phyloP scores from a whole-genome alignment of 139 green algal genomes.

The Ulvella scutata region DNA sequence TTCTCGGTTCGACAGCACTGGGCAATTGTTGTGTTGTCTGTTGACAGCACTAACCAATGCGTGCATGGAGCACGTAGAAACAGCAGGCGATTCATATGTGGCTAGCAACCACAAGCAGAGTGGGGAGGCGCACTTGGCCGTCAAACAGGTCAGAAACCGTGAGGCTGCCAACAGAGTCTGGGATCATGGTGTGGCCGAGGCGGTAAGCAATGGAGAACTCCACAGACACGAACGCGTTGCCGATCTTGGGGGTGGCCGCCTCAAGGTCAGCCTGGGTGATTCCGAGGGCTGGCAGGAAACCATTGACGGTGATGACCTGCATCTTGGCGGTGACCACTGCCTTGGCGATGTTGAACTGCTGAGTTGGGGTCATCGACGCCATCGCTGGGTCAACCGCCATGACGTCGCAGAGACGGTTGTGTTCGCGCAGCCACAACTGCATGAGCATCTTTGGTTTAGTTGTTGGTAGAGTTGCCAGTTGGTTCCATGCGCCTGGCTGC shows the following conservation, averaged over 20 bases:
- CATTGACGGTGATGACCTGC: background rate
- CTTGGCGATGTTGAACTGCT: background rate
- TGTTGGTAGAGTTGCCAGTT: too few species aligned
- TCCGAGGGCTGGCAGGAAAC: background rate
- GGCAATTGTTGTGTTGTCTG: too few species aligned
- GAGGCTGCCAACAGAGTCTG: background rate
- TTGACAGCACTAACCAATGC: too few species aligned
- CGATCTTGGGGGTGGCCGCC: background rate
- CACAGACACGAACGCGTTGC: background rate
- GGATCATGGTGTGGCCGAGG: background rate
- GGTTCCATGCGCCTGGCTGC: too few species aligned
- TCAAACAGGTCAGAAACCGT: background rate
- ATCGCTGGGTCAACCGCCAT: background rate
- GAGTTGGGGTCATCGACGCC: background rate
- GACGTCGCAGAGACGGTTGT: background rate
- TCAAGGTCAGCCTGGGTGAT: background rate
- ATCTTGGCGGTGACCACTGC: background rate
- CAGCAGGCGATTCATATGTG: too few species aligned
- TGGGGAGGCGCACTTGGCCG: background rate
- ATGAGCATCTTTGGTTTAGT: too few species aligned
- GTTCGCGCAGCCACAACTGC: background rate
- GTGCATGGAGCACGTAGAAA: too few species aligned
- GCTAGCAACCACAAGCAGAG: too few species aligned
- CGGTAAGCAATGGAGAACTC: constrained; percentile 1
- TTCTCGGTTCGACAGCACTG: too few species aligned